Conservation (phyloP, 441 rosid genomes). For the Breynia disticha region DNA sequence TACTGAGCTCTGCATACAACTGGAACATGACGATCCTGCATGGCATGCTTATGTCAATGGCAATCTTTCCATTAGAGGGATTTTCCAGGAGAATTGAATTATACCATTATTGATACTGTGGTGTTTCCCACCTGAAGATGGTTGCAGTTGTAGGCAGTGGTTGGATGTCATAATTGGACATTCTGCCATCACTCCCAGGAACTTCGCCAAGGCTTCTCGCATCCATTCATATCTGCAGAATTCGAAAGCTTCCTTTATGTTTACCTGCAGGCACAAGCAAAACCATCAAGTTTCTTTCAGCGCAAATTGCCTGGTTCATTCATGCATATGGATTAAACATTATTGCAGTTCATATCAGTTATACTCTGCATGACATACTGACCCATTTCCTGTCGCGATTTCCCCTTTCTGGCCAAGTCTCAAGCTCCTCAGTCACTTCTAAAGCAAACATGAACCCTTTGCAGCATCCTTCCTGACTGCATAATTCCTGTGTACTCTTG, state of each 20-base stretch:
- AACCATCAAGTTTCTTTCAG: no score
- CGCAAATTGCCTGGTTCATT: neutral
- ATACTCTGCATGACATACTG: slow-evolving; percentile 7
- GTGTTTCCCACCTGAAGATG: slow-evolving; percentile 12
- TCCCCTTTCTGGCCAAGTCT: slow-evolving; percentile 63
- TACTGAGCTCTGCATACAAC: no score
- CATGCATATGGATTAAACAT: neutral
- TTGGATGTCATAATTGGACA: slow-evolving; percentile 28
- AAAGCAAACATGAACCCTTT: slow-evolving; percentile 77
- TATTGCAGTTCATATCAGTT: neutral
- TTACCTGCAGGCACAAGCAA: slow-evolving; percentile 30
- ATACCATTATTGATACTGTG: slow-evolving; percentile 14
- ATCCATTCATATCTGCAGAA: slow-evolving; percentile 81
- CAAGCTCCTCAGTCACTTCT: slow-evolving; percentile 71
- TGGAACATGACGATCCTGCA: neutral
- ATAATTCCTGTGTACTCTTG: slow-evolving; percentile 52
- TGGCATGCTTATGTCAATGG: slow-evolving; percentile 14
- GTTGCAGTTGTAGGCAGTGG: slow-evolving; percentile 19
- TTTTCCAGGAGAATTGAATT: slow-evolving; percentile 14
- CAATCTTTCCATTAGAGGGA: slow-evolving; percentile 15
- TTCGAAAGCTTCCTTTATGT: slow-evolving; percentile 45
- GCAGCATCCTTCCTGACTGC: slow-evolving; percentile 51
- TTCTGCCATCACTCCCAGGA: slow-evolving; percentile 34
- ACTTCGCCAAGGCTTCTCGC: slow-evolving; percentile 52
- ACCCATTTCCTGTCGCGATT: slow-evolving; percentile 65